phyloP scores from a whole-genome alignment of 768 basidiomycete species.

The Mycena haematopus region DNA sequence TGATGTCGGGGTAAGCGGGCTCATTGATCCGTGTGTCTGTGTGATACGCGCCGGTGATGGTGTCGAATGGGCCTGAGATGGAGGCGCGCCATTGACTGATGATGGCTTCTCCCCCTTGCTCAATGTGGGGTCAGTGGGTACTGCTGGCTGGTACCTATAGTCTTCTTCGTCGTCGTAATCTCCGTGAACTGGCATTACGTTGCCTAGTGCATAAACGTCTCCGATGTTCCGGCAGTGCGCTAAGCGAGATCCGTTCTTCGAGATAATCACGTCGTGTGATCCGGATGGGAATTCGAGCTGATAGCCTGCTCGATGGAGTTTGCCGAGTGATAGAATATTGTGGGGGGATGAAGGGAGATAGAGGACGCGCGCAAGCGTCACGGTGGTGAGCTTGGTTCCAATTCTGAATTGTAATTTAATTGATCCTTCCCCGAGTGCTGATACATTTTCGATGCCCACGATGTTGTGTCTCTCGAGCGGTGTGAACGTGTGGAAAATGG shows the following conservation, averaged over 20 bases:
- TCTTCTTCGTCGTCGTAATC: no score
- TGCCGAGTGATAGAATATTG: conserved; percentile 8
- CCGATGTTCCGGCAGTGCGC: conserved; percentile 9
- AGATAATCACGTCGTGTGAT: background rate
- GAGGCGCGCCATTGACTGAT: no score
- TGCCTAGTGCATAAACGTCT: conserved; percentile 9
- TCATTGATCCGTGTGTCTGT: background rate
- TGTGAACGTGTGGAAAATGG: background rate
- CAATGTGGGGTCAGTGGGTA: no score
- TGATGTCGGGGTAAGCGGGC: background rate
- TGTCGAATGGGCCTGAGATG: no score
- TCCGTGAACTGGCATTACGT: background rate
- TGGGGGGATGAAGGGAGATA: conserved; percentile 15
- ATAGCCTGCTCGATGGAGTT: conserved; percentile 3
- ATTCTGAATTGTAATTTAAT: background rate
- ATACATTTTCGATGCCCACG: background rate
- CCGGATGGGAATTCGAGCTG: background rate
- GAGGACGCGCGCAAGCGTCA: background rate
- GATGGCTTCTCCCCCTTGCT: no score
- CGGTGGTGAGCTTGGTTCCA: background rate
- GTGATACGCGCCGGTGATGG: no score
- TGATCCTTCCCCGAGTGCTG: background rate
- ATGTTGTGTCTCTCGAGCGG: background rate
- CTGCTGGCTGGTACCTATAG: no score
- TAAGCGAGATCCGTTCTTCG: background rate